These are phyloP conservation scores for Pistacia vera DNA, from an alignment of 345 rosid species.

Conservation along the genomic window DNA sequence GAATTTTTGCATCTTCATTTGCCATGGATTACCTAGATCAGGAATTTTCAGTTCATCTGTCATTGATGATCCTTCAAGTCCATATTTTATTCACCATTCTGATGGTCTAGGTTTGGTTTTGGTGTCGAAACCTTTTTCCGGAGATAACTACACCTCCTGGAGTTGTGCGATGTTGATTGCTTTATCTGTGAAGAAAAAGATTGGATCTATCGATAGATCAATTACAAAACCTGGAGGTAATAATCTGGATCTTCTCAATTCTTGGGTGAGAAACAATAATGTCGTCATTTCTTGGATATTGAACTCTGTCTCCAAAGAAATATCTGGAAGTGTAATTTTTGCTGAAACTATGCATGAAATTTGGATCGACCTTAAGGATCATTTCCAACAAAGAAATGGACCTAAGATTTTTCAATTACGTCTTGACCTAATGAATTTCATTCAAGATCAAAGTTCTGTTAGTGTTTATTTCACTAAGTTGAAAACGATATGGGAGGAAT, in stretches of 20 bases:
- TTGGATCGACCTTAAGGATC: background rate
- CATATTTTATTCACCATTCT: no score
- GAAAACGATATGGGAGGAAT: background rate
- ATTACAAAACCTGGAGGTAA: background rate
- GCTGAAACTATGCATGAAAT: background rate
- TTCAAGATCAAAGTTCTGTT: background rate
- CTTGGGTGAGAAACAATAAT: no score
- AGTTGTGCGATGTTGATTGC: background rate
- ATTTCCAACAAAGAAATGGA: background rate
- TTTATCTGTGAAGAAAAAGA: background rate
- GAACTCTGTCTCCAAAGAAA: background rate
- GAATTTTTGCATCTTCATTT: no score
- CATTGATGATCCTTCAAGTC: no score
- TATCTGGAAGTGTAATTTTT: background rate
- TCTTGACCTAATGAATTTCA: background rate
- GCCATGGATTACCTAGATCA: no score
- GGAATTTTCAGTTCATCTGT: no score
- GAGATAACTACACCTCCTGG: no score
- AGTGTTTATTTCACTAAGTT: background rate
- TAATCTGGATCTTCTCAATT: no score
- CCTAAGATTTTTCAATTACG: background rate
- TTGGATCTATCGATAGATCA: background rate
- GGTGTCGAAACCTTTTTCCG: no score
- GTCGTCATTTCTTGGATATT: no score
- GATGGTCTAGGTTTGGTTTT: no score